Evolutionary conservation across 768 basidiomycete species (phyloP), one percentile per base, ranked within the genome.

Genomic region (Rhizopogon rudus): DNA sequence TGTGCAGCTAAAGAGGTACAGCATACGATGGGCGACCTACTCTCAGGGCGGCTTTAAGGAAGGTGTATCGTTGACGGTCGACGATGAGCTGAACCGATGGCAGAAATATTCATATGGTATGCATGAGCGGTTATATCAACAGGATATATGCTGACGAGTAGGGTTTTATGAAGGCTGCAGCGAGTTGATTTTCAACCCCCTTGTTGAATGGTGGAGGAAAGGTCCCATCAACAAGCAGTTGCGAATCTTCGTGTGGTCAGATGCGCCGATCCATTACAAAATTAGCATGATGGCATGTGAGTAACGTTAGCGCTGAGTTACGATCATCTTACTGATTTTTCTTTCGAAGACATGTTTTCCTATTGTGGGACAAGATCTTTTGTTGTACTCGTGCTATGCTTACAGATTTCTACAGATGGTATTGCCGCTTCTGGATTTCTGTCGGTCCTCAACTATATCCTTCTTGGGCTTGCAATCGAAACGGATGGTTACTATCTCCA

Each of bases 21-120:
- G 35, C 52, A 9, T 16, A 8, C 52, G 52, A 16, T 44, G 86
- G 89, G 84, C 89, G 29, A 88, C 86, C 3, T 93, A 93, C 66
- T 85, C 83, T 3, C 78, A 87, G 20, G 85, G 88, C 44, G 88
- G 82, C 1, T 93, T 92, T 77, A 87, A 91, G 71, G 91, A 93
- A 63, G 91, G 91, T 62, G 91, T 93, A 37, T 87, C 86, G 0
- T 71, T 93, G 10, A 91, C 91, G 0, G 84, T 83, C 52, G 89
- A 91, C 53, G 91, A 93, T 64, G 91, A 93, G 67, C 70, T 93
- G 4, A 92, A 91, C 63, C 68, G 91, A 5, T 93, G 91, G 91
- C 88, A 92, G 59, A 93, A 92, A 64, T 88, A 87, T 58, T 73
- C 84, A 0, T 87, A 86, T 68, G 86, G 83, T 87, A 63, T 51